Evolutionary conservation across 805 yeast genomes (phyloP).

Genomic region (Lachancea quebecensis): DNA sequence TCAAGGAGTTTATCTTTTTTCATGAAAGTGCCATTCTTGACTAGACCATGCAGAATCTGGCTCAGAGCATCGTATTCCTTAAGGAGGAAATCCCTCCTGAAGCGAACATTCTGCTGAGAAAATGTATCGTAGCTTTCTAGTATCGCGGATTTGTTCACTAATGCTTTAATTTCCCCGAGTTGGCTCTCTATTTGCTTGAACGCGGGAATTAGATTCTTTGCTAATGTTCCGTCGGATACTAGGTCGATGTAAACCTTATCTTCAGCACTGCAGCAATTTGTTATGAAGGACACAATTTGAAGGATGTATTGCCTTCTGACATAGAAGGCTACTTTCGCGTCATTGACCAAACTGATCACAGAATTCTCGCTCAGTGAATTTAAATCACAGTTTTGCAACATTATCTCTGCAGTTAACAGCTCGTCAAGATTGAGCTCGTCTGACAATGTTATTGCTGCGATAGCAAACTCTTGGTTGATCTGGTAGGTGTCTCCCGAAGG

Average conservation of each 20-base stretch:
- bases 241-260: slow-evolving; percentile 14
- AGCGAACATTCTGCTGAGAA: slow-evolving; percentile 44
- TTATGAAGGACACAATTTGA: slow-evolving; percentile 47
- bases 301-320: slow-evolving; percentile 67
- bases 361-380: slow-evolving; percentile 14
- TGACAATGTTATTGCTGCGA: slow-evolving; percentile 49
- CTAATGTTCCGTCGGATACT: slow-evolving; percentile 22
- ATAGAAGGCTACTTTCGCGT: slow-evolving; percentile 63
- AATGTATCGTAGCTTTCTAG: slow-evolving; percentile 42
- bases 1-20: slow-evolving; percentile 32
- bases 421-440: slow-evolving; percentile 75
- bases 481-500: slow-evolving; percentile 43
- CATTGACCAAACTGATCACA: slow-evolving; percentile 40
- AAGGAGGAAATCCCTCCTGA: slow-evolving; percentile 55
- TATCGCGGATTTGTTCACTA: slow-evolving; percentile 45
- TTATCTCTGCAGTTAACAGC: slow-evolving; percentile 60
- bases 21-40: slow-evolving; percentile 32
- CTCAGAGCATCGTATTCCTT: slow-evolving; percentile 67
- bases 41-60: slow-evolving; percentile 51
- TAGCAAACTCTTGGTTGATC: slow-evolving; percentile 59
- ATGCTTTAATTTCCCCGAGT: slow-evolving; percentile 47
- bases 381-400: slow-evolving; percentile 35
- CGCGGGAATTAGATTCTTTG: slow-evolving; percentile 43
- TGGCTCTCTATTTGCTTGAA: slow-evolving; percentile 54
- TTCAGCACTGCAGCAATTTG: slow-evolving; percentile 19